Evolutionary conservation across 495 filamentous ascomycete genomes (phyloP).

Genomic region (Aspergillus carlsbadensis): DNA sequence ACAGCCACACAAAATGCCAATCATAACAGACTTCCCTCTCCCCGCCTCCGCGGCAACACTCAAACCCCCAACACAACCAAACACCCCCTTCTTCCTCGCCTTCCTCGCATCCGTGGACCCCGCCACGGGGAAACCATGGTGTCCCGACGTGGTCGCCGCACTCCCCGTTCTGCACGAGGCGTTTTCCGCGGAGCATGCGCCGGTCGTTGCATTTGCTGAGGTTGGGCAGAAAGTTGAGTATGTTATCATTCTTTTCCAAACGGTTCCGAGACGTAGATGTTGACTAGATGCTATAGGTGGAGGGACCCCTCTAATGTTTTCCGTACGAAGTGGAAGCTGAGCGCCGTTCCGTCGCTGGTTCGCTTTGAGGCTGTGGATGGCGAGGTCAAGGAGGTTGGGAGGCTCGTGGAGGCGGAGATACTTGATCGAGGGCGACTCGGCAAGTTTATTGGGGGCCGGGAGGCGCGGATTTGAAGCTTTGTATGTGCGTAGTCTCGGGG

Average conservation of each 20-base stretch:
- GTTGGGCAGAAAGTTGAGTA: slow-evolving; percentile 8
- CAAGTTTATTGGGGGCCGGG: not conserved
- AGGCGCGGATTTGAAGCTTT: slow-evolving; percentile 2
- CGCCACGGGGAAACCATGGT: slow-evolving; percentile 8
- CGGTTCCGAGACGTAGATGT: not conserved
- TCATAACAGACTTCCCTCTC: not conserved
- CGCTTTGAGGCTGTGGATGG: slow-evolving; percentile 6
- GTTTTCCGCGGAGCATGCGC: not conserved
- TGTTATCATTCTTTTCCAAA: not conserved
- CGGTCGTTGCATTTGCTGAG: not conserved
- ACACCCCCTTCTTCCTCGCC: slow-evolving; percentile 4
- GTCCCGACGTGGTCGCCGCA: slow-evolving; percentile 11
- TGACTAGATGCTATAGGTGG: slow-evolving; percentile 1
- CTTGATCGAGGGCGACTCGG: not conserved
- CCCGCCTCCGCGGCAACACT: not conserved
- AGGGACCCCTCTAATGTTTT: slow-evolving; percentile 4
- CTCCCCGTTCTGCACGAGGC: not conserved
- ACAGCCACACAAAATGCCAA: slow-evolving; percentile 10
- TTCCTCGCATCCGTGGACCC: slow-evolving; percentile 12
- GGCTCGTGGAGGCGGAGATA: slow-evolving; percentile 8
- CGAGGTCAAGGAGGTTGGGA: not conserved
- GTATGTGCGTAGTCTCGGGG: too few relatives aligned
- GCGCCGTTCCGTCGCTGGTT: slow-evolving; percentile 1
- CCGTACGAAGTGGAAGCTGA: slow-evolving; percentile 6
- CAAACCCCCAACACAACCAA: not conserved